Percentiles rank a stretch among this genome's conserved stretches.
Evolutionary conservation across 441 rosid genomes (phyloP).

Genomic region (Populus hybrid): DNA sequence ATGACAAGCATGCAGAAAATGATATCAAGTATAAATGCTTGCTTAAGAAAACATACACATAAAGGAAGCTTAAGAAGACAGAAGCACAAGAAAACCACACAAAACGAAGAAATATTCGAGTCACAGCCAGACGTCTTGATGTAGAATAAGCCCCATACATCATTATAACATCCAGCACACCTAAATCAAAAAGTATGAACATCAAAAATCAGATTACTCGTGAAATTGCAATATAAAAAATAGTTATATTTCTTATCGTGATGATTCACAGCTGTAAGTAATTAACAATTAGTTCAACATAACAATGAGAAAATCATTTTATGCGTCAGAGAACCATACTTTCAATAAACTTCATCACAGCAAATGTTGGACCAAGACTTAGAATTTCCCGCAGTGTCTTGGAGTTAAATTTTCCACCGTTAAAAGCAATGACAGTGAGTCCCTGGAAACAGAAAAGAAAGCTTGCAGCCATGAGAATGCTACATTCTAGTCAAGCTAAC

Average conservation of each 20-base stretch:
- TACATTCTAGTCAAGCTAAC: neutral
- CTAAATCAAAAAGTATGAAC: constrained; percentile 39
- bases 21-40: constrained; percentile 9
- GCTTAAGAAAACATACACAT: constrained; percentile 64
- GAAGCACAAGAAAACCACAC: constrained; percentile 85
- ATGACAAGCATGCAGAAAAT: constrained; percentile 16
- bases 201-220: constrained; percentile 15
- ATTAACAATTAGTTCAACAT: neutral
- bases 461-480: neutral
- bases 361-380: constrained; percentile 97
- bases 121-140: constrained; percentile 69
- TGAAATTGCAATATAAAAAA: neutral
- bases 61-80: constrained; percentile 73
- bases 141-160: constrained; percentile 99
- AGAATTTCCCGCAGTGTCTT: constrained; percentile 67
- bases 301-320: neutral
- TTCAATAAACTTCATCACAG: constrained; percentile 89
- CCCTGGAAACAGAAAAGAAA: constrained; percentile 50
- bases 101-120: constrained; percentile 88
- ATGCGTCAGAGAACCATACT: constrained; percentile 45
- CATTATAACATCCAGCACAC: constrained; percentile 90
- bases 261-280: neutral
- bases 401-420: constrained; percentile 44
- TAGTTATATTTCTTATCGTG: neutral
- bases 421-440: constrained; percentile 87